These are phyloP conservation scores for Paulinella micropora DNA, from an alignment of 78 protist genomes.

Conservation along the genomic window DNA sequence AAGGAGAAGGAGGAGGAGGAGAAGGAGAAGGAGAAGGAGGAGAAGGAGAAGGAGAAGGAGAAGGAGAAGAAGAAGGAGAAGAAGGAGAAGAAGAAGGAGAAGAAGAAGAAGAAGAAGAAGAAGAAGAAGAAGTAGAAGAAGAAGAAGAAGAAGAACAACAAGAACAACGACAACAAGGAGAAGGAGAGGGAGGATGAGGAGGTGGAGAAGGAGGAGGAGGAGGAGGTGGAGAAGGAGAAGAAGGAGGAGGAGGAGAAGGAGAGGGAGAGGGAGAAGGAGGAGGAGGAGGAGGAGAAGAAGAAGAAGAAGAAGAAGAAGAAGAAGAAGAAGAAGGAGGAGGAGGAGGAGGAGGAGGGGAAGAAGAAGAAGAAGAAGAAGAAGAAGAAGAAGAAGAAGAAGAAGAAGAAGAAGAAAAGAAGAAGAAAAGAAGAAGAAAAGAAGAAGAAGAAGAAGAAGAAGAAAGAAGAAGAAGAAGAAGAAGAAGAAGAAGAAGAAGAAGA, in stretches of 20 bases:
- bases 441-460: not conserved
- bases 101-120: not conserved
- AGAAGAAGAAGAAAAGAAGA: not conserved
- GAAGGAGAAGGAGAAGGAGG: not conserved
- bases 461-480: too few relatives aligned
- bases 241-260: not conserved
- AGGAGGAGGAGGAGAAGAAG: not conserved
- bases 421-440: not conserved
- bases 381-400: not conserved
- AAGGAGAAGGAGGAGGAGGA: not conserved
- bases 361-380: not conserved
- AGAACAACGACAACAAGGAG: not conserved
- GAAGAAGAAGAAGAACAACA: not conserved
- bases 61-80: not conserved
- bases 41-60: not conserved
- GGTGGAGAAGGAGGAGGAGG: too few relatives aligned
- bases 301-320: not conserved
- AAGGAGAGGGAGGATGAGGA: too few relatives aligned
- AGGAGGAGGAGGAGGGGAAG: not conserved
- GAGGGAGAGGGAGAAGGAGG: not conserved
- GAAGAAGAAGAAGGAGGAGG: not conserved
- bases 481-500: too few relatives aligned
- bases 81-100: not conserved
- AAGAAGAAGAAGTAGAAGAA: not conserved
- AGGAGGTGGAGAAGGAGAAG: too few relatives aligned